phyloP scores from a whole-genome alignment of 164 flowering plant species.

The Amborella trichopoda region DNA sequence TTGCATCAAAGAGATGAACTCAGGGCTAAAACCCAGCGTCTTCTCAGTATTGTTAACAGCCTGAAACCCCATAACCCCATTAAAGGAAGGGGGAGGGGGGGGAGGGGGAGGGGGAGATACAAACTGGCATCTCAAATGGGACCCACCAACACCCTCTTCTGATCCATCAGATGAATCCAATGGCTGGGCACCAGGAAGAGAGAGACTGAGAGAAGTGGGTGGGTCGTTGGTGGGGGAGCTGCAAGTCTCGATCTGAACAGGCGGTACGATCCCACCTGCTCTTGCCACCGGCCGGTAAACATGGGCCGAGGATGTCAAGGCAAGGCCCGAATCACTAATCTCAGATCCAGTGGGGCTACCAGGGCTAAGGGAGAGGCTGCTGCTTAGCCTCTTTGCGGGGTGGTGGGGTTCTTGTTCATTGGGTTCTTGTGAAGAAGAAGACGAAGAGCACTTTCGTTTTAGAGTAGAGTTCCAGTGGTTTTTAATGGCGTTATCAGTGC shows the following conservation, averaged over 20 bases:
- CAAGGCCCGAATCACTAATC: slow-evolving; percentile 49
- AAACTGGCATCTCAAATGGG: too few species aligned
- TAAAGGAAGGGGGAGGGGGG: neutral
- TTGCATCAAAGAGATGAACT: slow-evolving; percentile 65
- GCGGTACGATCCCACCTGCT: slow-evolving; percentile 17
- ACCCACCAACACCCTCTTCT: too few species aligned
- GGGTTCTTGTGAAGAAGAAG: neutral
- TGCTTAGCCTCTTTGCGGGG: slow-evolving; percentile 29
- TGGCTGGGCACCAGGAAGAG: slow-evolving; percentile 51
- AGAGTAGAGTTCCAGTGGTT: slow-evolving; percentile 90
- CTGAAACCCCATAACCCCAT: neutral
- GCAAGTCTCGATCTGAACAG: slow-evolving; percentile 13
- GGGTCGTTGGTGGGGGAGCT: slow-evolving; percentile 24
- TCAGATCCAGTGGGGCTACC: slow-evolving; percentile 61
- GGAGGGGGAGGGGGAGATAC: too few species aligned
- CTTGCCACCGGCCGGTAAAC: slow-evolving; percentile 33
- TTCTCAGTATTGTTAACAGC: slow-evolving; percentile 11
- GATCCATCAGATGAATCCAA: slow-evolving; percentile 19
- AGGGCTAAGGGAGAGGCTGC: slow-evolving; percentile 34
- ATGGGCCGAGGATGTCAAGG: slow-evolving; percentile 6
- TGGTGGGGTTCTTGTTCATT: neutral
- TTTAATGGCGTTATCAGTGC: slow-evolving; percentile 86
- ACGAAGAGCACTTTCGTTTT: slow-evolving; percentile 52
- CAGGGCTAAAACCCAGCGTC: slow-evolving; percentile 30
- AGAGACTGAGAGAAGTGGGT: slow-evolving; percentile 44